These are phyloP conservation scores for Penicillium ucsense DNA, from an alignment of 495 filamentous ascomycete genomes.

Conservation along the genomic window DNA sequence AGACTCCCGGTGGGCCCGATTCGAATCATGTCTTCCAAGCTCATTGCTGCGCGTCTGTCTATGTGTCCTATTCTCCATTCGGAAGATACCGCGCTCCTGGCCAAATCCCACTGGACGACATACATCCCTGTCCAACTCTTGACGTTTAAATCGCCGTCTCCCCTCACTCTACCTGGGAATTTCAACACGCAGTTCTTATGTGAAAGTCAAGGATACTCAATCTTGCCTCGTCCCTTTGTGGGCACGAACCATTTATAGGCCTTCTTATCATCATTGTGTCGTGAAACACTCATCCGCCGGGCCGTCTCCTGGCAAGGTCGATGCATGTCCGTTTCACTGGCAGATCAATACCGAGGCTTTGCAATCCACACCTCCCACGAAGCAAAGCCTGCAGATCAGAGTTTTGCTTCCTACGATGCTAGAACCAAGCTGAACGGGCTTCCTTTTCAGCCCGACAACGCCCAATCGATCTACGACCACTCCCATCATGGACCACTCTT, in stretches of 20 bases:
- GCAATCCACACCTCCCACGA: slow-evolving; percentile 26
- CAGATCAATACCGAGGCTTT: slow-evolving; percentile 34
- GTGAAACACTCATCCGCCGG: slow-evolving; percentile 13
- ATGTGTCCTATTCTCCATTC: no score
- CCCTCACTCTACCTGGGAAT: not conserved
- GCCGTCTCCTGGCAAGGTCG: slow-evolving; percentile 33
- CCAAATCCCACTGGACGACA: no score
- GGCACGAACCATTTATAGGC: not conserved
- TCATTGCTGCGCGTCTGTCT: no score
- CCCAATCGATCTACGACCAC: slow-evolving; percentile 24
- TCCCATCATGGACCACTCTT: slow-evolving; percentile 19
- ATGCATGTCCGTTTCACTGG: slow-evolving; percentile 36
- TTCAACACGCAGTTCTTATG: slow-evolving; percentile 5
- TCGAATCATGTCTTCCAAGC: no score
- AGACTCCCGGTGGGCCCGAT: no score
- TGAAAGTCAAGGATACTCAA: not conserved
- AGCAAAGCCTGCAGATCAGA: slow-evolving; percentile 9
- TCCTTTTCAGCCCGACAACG: slow-evolving; percentile 19
- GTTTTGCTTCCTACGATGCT: slow-evolving; percentile 25
- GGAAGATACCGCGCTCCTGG: no score
- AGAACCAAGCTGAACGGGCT: slow-evolving; percentile 20
- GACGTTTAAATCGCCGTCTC: not conserved
- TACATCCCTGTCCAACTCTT: not conserved
- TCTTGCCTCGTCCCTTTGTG: not conserved
- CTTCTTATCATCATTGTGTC: no score